These are phyloP conservation scores for Candida taoyuanica DNA, from an alignment of 805 yeast genomes.

Conservation along the genomic window DNA sequence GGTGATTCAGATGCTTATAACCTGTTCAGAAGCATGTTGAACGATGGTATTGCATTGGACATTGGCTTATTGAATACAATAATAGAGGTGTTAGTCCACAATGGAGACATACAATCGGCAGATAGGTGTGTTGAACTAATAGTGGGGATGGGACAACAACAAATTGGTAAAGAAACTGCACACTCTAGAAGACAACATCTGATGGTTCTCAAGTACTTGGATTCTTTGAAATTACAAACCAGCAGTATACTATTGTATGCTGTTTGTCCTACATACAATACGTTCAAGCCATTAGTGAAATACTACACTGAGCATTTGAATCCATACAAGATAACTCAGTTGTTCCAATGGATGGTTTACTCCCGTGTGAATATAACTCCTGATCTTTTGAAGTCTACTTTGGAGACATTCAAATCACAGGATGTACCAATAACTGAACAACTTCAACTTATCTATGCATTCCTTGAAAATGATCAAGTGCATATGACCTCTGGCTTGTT, in stretches of 20 bases:
- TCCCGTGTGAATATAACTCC: conserved; percentile 1
- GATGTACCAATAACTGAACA: conserved; percentile 2
- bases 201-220: conserved; percentile 9
- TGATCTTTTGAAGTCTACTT: background rate
- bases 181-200: conserved; percentile 8
- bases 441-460: conserved; percentile 1
- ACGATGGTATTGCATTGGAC: conserved; percentile 12
- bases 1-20: conserved; percentile 1
- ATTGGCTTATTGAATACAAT: conserved; percentile 8
- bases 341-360: conserved; percentile 5
- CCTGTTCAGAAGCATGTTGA: conserved; percentile 3
- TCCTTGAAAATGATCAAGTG: conserved; percentile 1
- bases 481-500: conserved; percentile 1
- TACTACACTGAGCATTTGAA: conserved; percentile 10
- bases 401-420: conserved; percentile 2
- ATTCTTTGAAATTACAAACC: conserved; percentile 7
- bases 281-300: conserved; percentile 14
- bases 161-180: background rate
- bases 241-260: conserved; percentile 2
- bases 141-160: background rate
- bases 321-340: conserved; percentile 3
- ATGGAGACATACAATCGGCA: conserved; percentile 8
- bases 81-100: conserved; percentile 6
- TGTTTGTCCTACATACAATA: conserved; percentile 15
- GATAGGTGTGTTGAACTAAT: conserved; percentile 3